Evolutionary conservation across 2,329 filamentous ascomycete species (phyloP), one percentile per base, ranked within the genome.

Genomic region (Claviceps sp.): DNA sequence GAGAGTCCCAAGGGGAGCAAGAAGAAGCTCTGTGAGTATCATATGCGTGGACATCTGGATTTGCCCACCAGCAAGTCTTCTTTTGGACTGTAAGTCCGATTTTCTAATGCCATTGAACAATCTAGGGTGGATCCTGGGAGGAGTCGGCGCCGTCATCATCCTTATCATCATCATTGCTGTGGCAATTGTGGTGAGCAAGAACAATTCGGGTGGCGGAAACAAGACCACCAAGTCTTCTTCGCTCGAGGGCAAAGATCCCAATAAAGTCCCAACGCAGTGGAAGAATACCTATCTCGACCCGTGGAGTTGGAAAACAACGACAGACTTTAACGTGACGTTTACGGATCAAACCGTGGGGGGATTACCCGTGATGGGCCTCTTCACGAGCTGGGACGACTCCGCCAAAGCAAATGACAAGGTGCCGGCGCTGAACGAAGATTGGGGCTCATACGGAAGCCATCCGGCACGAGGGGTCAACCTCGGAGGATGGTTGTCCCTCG

Each of bases 241-340:
- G 52, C 67, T 87, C 4, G 66, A 73, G 55, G 73, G 73, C 24
- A 71, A 81, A 51, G 74, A 76, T 50, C 71, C 73, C 26, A 69
- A 71, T 57, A 76, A 73, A 53, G 78, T 87, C 48, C 86, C 86
- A 54, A 69, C 71, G 52, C 75, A 74, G 55, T 89, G 81, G 60
- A 82, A 80, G 65, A 88, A 82, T 14, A 87, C 85, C 2, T 84
- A 86, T 56, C 74, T 95, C 19, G 90, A 98, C 62, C 93, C 93
- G 0, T 95, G 89, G 66, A 82, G 84, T 2, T 98, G 93, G 93
- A 85, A 86, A 58, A 85, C 94, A 59, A 96, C 90, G 0, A 78
- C 75, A 0, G 89, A 90, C 61, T 95, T 97, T 73, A 98, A 98
- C 64, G 78, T 91, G 55, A 97, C 93, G 0, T 98, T 94, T 65